Conservation (phyloP, 2,329 filamentous ascomycete genomes). For the Hypoxylon sp. region DNA sequence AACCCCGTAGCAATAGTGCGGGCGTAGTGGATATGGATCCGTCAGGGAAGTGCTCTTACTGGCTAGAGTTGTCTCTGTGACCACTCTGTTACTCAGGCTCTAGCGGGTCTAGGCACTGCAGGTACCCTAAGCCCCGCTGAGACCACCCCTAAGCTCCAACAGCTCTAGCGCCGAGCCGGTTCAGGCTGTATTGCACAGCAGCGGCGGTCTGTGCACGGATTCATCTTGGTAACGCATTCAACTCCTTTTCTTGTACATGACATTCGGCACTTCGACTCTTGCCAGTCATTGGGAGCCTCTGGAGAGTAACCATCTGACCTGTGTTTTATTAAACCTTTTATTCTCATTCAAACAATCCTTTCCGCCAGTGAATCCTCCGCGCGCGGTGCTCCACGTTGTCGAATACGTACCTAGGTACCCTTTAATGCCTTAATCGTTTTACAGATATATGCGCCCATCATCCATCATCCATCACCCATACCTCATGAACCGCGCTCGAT, state of each 20-base stretch:
- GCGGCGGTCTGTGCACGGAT: neutral
- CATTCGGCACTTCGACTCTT: neutral
- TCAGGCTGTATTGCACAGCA: neutral
- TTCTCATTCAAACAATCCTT: conserved; percentile 13
- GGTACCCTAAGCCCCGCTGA: conserved; percentile 23
- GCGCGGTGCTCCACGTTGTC: conserved; percentile 24
- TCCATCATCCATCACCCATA: neutral
- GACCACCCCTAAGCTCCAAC: neutral
- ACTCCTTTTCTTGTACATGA: too few species aligned
- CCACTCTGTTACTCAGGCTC: too few species aligned
- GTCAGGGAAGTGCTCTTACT: too few species aligned
- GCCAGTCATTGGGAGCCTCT: conserved; percentile 3
- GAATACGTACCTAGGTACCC: too few species aligned
- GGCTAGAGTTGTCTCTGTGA: too few species aligned
- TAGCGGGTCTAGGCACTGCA: conserved; percentile 3
- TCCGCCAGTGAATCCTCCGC: conserved; percentile 7
- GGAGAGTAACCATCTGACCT: neutral
- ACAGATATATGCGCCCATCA: conserved; percentile 4
- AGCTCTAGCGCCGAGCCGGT: conserved; percentile 3
- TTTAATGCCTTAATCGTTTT: conserved; percentile 30
- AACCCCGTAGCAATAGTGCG: too few species aligned
- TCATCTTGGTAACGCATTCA: neutral
- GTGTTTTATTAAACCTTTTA: conserved; percentile 9
- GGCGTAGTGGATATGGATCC: too few species aligned
- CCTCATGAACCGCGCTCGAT: conserved; percentile 1